Conservation (phyloP, 139 green algal genomes). For the Coelastrella sp. region DNA sequence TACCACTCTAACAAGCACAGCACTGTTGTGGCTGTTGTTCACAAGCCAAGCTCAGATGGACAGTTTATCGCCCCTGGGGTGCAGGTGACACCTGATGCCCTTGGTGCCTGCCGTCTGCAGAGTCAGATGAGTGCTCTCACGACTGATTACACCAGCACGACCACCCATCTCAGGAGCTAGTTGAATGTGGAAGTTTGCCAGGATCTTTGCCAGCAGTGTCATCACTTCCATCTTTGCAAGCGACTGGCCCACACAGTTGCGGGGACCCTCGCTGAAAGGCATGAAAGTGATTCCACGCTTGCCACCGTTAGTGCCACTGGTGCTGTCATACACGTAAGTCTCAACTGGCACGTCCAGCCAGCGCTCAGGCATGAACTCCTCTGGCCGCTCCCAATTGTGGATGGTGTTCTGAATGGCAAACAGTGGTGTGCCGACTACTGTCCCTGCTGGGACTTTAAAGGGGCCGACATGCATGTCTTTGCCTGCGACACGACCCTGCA, state of each 20-base stretch:
- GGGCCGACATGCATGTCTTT: constrained; percentile 30
- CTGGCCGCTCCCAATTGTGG: constrained; percentile 53
- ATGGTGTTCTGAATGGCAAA: constrained; percentile 62
- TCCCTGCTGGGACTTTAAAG: constrained; percentile 42
- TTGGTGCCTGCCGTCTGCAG: constrained; percentile 61
- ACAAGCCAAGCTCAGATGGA: not conserved
- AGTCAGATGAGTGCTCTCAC: constrained; percentile 70
- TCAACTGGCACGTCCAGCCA: constrained; percentile 61
- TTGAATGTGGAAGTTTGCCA: constrained; percentile 54
- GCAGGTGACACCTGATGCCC: constrained; percentile 57
- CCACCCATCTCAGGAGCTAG: constrained; percentile 67
- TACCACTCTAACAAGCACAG: no score
- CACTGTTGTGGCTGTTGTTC: no score
- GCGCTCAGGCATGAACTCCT: constrained; percentile 58
- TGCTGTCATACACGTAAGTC: constrained; percentile 55
- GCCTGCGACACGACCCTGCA: constrained; percentile 27
- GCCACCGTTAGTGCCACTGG: constrained; percentile 22
- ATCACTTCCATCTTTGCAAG: constrained; percentile 68
- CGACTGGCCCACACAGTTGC: constrained; percentile 69
- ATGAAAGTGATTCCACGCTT: constrained; percentile 61
- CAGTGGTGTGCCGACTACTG: constrained; percentile 45
- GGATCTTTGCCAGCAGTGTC: constrained; percentile 57
- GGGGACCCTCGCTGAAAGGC: constrained; percentile 62
- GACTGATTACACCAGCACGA: constrained; percentile 52
- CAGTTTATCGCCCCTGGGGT: not conserved